phyloP scores from a whole-genome alignment of 2,329 filamentous ascomycete species.

The Alternaria tenuissima region DNA sequence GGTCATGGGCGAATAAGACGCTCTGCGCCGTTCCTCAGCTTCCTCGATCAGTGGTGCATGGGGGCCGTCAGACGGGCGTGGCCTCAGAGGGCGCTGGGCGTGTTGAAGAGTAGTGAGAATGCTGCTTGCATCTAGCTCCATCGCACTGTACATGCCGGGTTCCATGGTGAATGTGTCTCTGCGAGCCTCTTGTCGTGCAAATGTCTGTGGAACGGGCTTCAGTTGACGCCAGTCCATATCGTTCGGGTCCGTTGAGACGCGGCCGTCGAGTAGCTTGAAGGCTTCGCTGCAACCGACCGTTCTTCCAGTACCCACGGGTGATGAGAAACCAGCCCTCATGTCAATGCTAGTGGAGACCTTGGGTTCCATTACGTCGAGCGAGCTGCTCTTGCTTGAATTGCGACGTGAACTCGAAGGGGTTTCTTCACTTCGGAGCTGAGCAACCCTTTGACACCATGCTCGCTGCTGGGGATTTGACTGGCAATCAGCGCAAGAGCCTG shows the following conservation, averaged over 20 bases:
- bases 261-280: constrained; percentile 46
- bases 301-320: constrained; percentile 22
- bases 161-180: constrained; percentile 38
- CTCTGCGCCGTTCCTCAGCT: constrained; percentile 38
- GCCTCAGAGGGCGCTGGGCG: constrained; percentile 35
- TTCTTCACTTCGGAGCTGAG: constrained; percentile 34
- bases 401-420: constrained; percentile 31
- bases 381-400: constrained; percentile 30
- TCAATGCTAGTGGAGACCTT: constrained; percentile 34
- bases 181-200: constrained; percentile 19
- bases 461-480: constrained; percentile 45
- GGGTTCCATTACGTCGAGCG: constrained; percentile 39
- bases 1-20: constrained; percentile 30
- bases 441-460: constrained; percentile 48
- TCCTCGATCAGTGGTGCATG: constrained; percentile 39
- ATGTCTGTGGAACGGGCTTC: constrained; percentile 32
- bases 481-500: constrained; percentile 49
- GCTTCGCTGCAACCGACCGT: constrained; percentile 48
- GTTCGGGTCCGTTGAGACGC: constrained; percentile 39
- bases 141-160: constrained; percentile 45
- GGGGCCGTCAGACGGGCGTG: constrained; percentile 43
- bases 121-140: constrained; percentile 49
- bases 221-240: constrained; percentile 45
- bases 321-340: constrained; percentile 19
- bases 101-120: constrained; percentile 49